A percentile compares a stretch with the other conserved stretches of the same genome.
These are phyloP conservation scores for Chlamydomonas applanata DNA, from an alignment of 139 green algal species.

Conservation along the genomic window DNA sequence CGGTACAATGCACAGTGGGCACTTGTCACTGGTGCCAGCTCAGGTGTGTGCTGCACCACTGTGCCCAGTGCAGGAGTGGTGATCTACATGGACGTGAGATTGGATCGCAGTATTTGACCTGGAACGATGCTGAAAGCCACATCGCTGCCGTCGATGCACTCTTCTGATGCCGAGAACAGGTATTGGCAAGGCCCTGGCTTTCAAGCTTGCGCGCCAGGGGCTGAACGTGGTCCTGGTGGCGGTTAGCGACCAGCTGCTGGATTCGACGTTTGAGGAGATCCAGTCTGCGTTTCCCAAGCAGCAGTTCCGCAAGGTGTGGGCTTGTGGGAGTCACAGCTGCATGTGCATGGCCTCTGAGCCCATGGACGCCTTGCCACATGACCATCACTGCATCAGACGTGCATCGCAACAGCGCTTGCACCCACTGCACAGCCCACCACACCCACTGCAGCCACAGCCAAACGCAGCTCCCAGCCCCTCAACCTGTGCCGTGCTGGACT, in stretches of 20 bases:
- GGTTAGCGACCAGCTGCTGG: slow-evolving; percentile 74
- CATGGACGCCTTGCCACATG: too few relatives aligned
- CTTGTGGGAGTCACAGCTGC: background rate
- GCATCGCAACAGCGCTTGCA: too few relatives aligned
- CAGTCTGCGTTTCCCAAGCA: slow-evolving; percentile 54
- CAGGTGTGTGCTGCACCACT: slow-evolving; percentile 49
- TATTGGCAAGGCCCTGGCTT: slow-evolving; percentile 89
- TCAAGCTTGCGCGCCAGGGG: slow-evolving; percentile 76
- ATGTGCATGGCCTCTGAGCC: too few relatives aligned
- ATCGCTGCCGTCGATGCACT: too few relatives aligned
- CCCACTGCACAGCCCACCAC: too few relatives aligned
- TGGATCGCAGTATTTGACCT: background rate
- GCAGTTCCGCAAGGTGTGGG: slow-evolving; percentile 73
- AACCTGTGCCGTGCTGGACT: too few relatives aligned
- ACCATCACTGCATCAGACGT: too few relatives aligned
- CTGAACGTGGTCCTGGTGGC: slow-evolving; percentile 92
- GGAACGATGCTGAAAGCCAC: too few relatives aligned
- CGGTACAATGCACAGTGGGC: slow-evolving; percentile 88
- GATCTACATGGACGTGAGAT: background rate
- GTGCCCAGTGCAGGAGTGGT: background rate
- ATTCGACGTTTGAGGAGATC: slow-evolving; percentile 71
- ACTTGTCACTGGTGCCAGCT: slow-evolving; percentile 88
- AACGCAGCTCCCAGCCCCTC: too few relatives aligned
- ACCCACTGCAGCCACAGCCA: too few relatives aligned
- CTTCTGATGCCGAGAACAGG: slow-evolving; percentile 50